Conservation (phyloP, 2,329 filamentous ascomycete species). For the Diaporthe citriasiana region DNA sequence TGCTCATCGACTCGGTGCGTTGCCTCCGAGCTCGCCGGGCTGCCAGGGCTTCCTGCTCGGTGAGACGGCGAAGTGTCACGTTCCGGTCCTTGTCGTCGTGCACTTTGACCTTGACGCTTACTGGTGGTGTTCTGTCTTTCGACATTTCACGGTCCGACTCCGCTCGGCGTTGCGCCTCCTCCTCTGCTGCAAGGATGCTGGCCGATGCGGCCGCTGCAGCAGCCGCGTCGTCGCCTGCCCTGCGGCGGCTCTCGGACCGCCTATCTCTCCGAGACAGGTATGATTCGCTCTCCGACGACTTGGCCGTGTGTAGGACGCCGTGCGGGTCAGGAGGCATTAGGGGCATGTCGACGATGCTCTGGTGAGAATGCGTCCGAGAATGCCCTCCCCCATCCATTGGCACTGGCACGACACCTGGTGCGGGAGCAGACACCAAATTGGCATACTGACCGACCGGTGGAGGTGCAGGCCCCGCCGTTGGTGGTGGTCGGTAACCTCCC, state of each 20-base stretch:
- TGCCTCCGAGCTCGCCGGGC: slow-evolving; percentile 56
- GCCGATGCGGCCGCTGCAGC: slow-evolving; percentile 64
- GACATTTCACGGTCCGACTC: slow-evolving; percentile 51
- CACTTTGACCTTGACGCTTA: slow-evolving; percentile 72
- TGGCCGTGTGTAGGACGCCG: slow-evolving; percentile 56
- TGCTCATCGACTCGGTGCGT: slow-evolving; percentile 67
- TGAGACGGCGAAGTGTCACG: slow-evolving; percentile 72
- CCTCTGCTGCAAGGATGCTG: slow-evolving; percentile 62
- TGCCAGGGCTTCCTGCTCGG: slow-evolving; percentile 70
- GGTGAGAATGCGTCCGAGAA: slow-evolving; percentile 58
- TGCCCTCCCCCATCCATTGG: slow-evolving; percentile 43
- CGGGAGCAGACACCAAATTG: slow-evolving; percentile 34
- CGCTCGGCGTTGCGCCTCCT: slow-evolving; percentile 55
- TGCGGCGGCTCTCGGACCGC: slow-evolving; percentile 61
- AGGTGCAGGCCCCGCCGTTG: slow-evolving; percentile 42
- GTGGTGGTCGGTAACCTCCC: slow-evolving; percentile 52
- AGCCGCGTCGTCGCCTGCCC: slow-evolving; percentile 61
- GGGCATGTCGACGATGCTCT: slow-evolving; percentile 63
- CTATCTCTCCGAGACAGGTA: slow-evolving; percentile 59
- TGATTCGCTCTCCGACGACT: slow-evolving; percentile 59
- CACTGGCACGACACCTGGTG: slow-evolving; percentile 30
- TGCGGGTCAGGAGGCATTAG: slow-evolving; percentile 67
- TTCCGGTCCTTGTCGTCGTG: slow-evolving; percentile 73
- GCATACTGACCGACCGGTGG: slow-evolving; percentile 38
- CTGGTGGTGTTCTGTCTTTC: slow-evolving; percentile 59